Evolutionary conservation across 192 early-diverging fungal species (phyloP).

Genomic region (Podila clonocystis): DNA sequence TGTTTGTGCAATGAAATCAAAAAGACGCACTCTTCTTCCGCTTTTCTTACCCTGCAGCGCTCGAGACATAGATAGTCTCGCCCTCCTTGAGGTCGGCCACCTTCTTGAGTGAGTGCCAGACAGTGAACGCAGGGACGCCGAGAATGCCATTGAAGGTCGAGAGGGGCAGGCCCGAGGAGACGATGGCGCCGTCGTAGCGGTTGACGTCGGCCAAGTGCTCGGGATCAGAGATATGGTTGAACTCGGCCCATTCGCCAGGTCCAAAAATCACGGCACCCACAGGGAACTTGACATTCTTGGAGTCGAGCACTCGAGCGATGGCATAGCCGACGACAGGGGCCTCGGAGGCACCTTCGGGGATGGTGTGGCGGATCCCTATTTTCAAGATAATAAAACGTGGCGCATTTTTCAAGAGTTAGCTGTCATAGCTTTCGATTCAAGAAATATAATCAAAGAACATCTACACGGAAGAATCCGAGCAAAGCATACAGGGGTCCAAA

Average conservation of each 20-base stretch:
- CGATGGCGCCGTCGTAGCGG: slow-evolving; percentile 72
- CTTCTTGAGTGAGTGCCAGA: slow-evolving; percentile 57
- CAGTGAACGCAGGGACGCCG: slow-evolving; percentile 21
- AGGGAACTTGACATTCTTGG: slow-evolving; percentile 61
- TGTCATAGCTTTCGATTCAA: too few species aligned
- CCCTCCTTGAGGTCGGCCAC: slow-evolving; percentile 79
- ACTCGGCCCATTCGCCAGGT: slow-evolving; percentile 60
- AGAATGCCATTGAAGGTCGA: slow-evolving; percentile 5
- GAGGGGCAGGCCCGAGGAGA: slow-evolving; percentile 14
- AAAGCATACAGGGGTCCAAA: slow-evolving; percentile 80
- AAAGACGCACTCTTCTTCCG: background rate
- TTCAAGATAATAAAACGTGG: background rate
- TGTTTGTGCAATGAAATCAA: too few species aligned
- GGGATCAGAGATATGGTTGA: slow-evolving; percentile 34
- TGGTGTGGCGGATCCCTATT: background rate
- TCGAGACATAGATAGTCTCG: slow-evolving; percentile 72
- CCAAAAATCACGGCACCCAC: slow-evolving; percentile 70
- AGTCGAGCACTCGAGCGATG: slow-evolving; percentile 72
- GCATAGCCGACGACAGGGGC: slow-evolving; percentile 67
- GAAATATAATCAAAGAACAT: too few species aligned
- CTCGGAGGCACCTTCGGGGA: slow-evolving; percentile 44
- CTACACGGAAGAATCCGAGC: background rate
- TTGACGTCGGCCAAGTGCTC: slow-evolving; percentile 19
- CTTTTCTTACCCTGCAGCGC: slow-evolving; percentile 23
- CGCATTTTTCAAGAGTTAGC: background rate